Evolutionary conservation across 2,329 filamentous ascomycete genomes (phyloP), one percentile per base, ranked within the genome.

Genomic region (Fonsecaea multimorphosa): DNA sequence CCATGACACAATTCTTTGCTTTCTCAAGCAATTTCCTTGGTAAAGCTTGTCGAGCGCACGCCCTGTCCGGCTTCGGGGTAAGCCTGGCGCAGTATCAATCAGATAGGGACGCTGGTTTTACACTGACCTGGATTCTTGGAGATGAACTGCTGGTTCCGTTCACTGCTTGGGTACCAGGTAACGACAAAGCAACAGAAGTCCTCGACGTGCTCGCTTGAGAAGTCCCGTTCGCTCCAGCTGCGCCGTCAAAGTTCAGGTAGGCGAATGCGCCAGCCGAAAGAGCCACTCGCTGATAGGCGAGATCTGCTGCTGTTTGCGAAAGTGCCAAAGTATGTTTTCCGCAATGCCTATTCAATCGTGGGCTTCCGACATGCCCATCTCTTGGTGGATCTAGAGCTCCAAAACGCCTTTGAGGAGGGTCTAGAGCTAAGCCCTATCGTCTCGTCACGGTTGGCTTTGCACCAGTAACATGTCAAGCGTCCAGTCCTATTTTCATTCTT

Each of bases 1-100:
- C 19, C 44, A 24, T 49, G 19, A 24, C 44, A 49, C 44, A 27
- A 49, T 24, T 49, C 44, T 49, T 49, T 24, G 44, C 44, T 49
- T 24, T 24, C 44, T 24, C 44, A 24, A 24, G 44, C 44, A 49
- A 49, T 49, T 49, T 12, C 8, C 44, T 49, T 49, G 44, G 19
- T 49, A 24, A 49, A 12, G 44, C 44, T 49, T 24, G 44, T 49
- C 22, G 44, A 24, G 40, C 4, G 11, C 5, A 11, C 8, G 11
- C 19, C 24, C n/a, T 11, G 24, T 14, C 9, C 14, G 19, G 3
- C 19, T 49, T 24, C 2, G 9, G 8, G 11, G 1, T 1, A 24
- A 49, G 44, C 44, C 6, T 49, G n/a, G 19, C 2, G 19, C 11
- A 12, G 44, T 49, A 19, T 49, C 7, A 49, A 22, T 12, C 44